These are phyloP conservation scores for Malbranchea zuffiana DNA, from an alignment of 2,329 filamentous ascomycete genomes.

Conservation along the genomic window DNA sequence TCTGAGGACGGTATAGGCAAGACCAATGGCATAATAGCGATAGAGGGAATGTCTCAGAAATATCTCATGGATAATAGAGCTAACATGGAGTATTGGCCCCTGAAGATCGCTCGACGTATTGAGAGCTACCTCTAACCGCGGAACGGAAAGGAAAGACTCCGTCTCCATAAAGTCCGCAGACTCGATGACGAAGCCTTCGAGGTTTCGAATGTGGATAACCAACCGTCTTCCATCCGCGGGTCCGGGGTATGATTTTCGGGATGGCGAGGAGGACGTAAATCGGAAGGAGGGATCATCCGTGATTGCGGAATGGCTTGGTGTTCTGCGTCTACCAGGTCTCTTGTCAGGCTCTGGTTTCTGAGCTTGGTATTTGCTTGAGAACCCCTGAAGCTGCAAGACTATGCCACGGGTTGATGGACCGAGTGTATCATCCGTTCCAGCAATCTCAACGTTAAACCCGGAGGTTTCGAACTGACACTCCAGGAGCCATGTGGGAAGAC, in stretches of 20 bases:
- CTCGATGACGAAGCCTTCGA: constrained; percentile 88
- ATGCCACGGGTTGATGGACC: constrained; percentile 72
- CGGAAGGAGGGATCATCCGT: constrained; percentile 51
- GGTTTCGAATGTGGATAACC: constrained; percentile 65
- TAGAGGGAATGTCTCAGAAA: constrained; percentile 85
- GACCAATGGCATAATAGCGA: constrained; percentile 77
- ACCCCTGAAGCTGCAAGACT: constrained; percentile 75
- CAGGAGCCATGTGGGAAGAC: constrained; percentile 71
- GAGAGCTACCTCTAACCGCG: constrained; percentile 75
- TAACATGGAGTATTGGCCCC: constrained; percentile 77
- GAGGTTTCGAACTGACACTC: constrained; percentile 76
- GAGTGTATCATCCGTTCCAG: constrained; percentile 73
- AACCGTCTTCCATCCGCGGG: constrained; percentile 69
- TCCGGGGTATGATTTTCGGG: constrained; percentile 29
- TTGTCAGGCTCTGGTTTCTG: constrained; percentile 55
- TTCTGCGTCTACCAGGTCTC: constrained; percentile 52
- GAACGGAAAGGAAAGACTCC: constrained; percentile 76
- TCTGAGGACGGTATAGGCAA: constrained; percentile 65
- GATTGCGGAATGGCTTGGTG: constrained; percentile 58
- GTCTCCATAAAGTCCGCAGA: constrained; percentile 71
- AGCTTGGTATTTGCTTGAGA: constrained; percentile 79
- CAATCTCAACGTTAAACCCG: constrained; percentile 82
- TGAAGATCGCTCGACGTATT: constrained; percentile 77
- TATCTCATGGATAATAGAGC: constrained; percentile 67
- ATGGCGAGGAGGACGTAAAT: constrained; percentile 41